phyloP scores from a whole-genome alignment of 805 yeast genomes.

The Scheffersomyces coipomensis region DNA sequence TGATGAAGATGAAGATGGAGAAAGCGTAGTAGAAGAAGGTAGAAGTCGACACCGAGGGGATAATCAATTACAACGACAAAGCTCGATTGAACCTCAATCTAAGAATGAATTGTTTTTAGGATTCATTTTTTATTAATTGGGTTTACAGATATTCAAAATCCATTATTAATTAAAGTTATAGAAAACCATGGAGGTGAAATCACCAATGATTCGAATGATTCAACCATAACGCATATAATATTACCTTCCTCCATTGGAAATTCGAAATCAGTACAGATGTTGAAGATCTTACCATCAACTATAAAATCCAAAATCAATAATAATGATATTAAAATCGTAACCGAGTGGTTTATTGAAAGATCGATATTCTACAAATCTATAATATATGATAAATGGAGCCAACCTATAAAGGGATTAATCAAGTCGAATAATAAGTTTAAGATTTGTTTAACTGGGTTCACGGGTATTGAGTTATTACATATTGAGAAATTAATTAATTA shows the following conservation, averaged over 20 bases:
- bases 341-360: constrained; percentile 83
- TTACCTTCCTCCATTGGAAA: constrained; percentile 28
- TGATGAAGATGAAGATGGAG: constrained; percentile 4
- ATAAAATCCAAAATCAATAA: constrained; percentile 20
- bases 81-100: not conserved
- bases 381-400: constrained; percentile 61
- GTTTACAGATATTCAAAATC: constrained; percentile 36
- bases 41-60: not conserved
- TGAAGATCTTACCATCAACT: constrained; percentile 21
- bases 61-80: not conserved
- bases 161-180: constrained; percentile 41
- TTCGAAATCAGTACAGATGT: constrained; percentile 21
- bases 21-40: not conserved
- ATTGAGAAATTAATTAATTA: constrained; percentile 57
- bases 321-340: constrained; percentile 38
- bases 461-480: constrained; percentile 75
- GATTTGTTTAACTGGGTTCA: constrained; percentile 68
- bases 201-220: constrained; percentile 13
- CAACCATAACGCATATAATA: constrained; percentile 29
- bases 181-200: constrained; percentile 44
- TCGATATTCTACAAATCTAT: constrained; percentile 56
- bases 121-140: constrained; percentile 42
- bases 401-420: constrained; percentile 42
- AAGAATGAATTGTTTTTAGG: constrained; percentile 36
- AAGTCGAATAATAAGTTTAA: constrained; percentile 20